A percentile compares a stretch with the other conserved stretches of the same genome.
Conservation (phyloP, 2,329 filamentous ascomycete species). For the Cladophialophora psammophila region DNA sequence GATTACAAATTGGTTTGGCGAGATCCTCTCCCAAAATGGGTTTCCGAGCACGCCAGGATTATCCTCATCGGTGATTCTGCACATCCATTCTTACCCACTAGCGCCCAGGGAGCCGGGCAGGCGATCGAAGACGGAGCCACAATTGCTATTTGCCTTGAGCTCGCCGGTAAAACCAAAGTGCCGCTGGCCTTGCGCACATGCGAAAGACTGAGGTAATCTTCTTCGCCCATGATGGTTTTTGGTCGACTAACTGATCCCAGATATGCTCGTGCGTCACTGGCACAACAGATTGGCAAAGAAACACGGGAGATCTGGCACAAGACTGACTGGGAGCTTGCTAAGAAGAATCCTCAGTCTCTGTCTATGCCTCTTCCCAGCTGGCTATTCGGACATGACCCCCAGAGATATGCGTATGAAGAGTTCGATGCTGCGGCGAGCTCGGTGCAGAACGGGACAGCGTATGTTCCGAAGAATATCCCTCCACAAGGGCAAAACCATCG, state of each 20-base stretch:
- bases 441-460: too few species aligned
- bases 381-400: too few species aligned
- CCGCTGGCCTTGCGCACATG: slow-evolving; percentile 6
- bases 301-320: slow-evolving; percentile 61
- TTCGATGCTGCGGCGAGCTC: too few species aligned
- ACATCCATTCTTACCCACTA: slow-evolving; percentile 58
- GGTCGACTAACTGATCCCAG: slow-evolving; percentile 33
- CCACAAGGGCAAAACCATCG: slow-evolving; percentile 16
- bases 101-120: slow-evolving; percentile 57
- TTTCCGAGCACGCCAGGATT: slow-evolving; percentile 43
- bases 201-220: slow-evolving; percentile 4
- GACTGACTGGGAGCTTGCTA: slow-evolving; percentile 57
- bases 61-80: slow-evolving; percentile 59
- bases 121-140: slow-evolving; percentile 59
- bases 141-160: slow-evolving; percentile 52
- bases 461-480: slow-evolving; percentile 5
- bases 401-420: too few species aligned
- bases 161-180: slow-evolving; percentile 30
- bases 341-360: slow-evolving; percentile 42
- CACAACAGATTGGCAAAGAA: slow-evolving; percentile 56
- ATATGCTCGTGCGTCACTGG: slow-evolving; percentile 56
- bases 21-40: slow-evolving; percentile 41
- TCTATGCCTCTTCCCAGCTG: slow-evolving; percentile 11
- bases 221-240: too few species aligned
- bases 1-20: slow-evolving; percentile 44